A percentile compares a stretch with the other conserved stretches of the same genome.
phyloP scores from a whole-genome alignment of 192 early-diverging fungal genomes.

The Backusella liffmaniae region DNA sequence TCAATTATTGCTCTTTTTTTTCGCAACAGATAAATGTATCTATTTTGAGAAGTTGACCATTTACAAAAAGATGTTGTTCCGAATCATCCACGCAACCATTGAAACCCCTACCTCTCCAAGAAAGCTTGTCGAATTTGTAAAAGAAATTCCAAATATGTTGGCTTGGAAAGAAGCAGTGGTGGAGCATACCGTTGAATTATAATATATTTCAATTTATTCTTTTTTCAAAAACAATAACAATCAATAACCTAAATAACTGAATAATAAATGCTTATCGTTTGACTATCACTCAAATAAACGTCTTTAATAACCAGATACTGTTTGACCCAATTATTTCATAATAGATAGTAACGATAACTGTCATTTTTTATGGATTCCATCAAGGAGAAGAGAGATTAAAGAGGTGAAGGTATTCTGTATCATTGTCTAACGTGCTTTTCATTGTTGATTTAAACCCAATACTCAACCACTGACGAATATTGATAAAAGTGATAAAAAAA shows the following conservation, averaged over 20 bases:
- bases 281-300: slow-evolving; percentile 7
- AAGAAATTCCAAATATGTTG: slow-evolving; percentile 7
- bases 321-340: slow-evolving; percentile 12
- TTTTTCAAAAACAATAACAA: slow-evolving; percentile 8
- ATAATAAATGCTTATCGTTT: slow-evolving; percentile 7
- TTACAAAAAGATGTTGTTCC: background rate
- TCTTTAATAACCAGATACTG: slow-evolving; percentile 7
- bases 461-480: slow-evolving; percentile 1
- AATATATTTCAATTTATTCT: background rate
- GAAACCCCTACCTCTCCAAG: slow-evolving; percentile 3
- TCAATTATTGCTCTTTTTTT: background rate
- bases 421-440: slow-evolving; percentile 10
- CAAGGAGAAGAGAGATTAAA: background rate
- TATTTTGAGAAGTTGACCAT: background rate
- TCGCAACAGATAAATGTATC: background rate
- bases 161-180: slow-evolving; percentile 11
- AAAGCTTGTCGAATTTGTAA: slow-evolving; percentile 1
- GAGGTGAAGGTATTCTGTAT: slow-evolving; percentile 6
- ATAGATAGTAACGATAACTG: slow-evolving; percentile 5
- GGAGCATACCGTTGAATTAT: slow-evolving; percentile 2
- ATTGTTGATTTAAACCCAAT: slow-evolving; percentile 13
- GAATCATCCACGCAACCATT: background rate
- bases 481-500: slow-evolving; percentile 14
- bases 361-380: slow-evolving; percentile 1
- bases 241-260: slow-evolving; percentile 3